Evolutionary conservation across 768 basidiomycete genomes (phyloP).

Genomic region (Pulveroboletus sp.): DNA sequence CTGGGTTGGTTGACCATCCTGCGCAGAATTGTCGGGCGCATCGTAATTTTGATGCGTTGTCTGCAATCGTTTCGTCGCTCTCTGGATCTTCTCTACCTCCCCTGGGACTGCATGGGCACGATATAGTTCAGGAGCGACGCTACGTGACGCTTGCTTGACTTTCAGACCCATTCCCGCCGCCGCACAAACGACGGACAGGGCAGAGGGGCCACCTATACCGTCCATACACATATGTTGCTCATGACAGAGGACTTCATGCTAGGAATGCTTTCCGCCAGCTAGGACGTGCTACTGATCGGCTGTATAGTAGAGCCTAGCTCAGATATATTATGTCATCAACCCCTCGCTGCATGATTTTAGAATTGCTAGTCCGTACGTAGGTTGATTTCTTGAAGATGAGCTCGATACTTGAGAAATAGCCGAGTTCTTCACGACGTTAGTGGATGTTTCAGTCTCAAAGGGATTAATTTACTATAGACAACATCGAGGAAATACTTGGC

Average conservation of each 20-base stretch:
- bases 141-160: slow-evolving; percentile 54
- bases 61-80: slow-evolving; percentile 59
- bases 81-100: slow-evolving; percentile 39
- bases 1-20: slow-evolving; percentile 49
- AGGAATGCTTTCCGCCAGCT: slow-evolving; percentile 22
- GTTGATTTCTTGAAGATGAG: slow-evolving; percentile 47
- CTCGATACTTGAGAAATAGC: not conserved
- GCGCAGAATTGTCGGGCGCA: slow-evolving; percentile 57
- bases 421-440: not conserved
- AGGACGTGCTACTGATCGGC: slow-evolving; percentile 33
- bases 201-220: slow-evolving; percentile 61
- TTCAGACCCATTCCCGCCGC: slow-evolving; percentile 26
- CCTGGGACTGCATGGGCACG: slow-evolving; percentile 56
- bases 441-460: not conserved
- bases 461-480: not conserved
- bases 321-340: slow-evolving; percentile 55
- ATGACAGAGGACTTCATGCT: slow-evolving; percentile 48
- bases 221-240: slow-evolving; percentile 63
- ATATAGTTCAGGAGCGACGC: slow-evolving; percentile 34
- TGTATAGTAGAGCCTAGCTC: slow-evolving; percentile 49
- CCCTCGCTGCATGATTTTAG: slow-evolving; percentile 44
- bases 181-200: slow-evolving; percentile 44
- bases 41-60: slow-evolving; percentile 66
- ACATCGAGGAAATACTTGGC: not conserved
- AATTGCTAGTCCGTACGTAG: slow-evolving; percentile 40